These are phyloP conservation scores for Leccinum truebloodii DNA, from an alignment of 768 basidiomycete genomes.

Conservation along the genomic window DNA sequence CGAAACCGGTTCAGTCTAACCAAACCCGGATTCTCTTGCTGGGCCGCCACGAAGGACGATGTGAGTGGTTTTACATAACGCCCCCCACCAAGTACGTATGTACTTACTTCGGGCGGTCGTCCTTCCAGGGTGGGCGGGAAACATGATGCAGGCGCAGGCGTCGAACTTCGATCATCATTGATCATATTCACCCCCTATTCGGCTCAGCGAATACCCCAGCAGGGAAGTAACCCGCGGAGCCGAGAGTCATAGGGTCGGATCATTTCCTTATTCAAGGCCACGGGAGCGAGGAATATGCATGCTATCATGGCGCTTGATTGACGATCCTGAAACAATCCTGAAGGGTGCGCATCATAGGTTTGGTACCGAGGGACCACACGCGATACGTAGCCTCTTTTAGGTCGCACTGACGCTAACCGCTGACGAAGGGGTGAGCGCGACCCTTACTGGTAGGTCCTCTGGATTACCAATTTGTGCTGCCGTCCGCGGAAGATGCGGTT, in stretches of 20 bases:
- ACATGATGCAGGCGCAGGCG: not conserved
- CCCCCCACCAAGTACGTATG: not conserved
- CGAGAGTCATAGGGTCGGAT: not conserved
- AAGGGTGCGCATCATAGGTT: not conserved
- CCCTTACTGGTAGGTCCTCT: not conserved
- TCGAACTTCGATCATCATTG: not conserved
- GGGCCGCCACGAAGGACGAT: not conserved
- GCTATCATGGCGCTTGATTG: not conserved
- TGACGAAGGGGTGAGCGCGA: not conserved
- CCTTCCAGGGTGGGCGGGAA: not conserved
- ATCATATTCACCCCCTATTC: not conserved
- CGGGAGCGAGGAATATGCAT: not conserved
- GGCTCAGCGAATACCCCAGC: not conserved
- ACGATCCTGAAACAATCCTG: not conserved
- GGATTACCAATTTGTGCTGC: not conserved
- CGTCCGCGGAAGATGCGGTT: not conserved
- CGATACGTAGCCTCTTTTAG: not conserved
- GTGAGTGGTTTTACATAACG: not conserved
- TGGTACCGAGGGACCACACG: not conserved
- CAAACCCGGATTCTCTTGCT: not conserved
- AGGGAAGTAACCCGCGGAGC: not conserved
- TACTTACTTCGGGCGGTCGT: not conserved
- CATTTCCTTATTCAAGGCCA: not conserved
- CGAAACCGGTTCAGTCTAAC: not conserved
- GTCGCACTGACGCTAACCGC: not conserved